phyloP scores from a whole-genome alignment of 2,329 filamentous ascomycete species.

The Ceratocystis huliohia region DNA sequence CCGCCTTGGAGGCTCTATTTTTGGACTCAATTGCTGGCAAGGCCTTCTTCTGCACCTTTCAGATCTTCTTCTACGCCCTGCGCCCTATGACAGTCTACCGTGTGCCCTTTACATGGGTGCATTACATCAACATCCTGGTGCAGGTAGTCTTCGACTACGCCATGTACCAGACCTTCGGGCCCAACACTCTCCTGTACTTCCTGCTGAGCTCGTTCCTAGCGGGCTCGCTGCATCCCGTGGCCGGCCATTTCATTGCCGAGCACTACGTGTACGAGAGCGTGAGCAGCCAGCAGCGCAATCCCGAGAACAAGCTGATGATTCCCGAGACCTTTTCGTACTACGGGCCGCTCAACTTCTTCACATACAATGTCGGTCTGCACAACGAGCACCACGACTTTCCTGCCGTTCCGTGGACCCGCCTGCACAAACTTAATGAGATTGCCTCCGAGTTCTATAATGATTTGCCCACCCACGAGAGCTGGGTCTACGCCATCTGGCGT shows the following conservation, averaged over 20 bases:
- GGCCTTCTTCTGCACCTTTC: conserved; percentile 97
- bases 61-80: conserved; percentile 96
- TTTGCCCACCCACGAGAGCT: conserved; percentile 76
- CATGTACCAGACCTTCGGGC: conserved; percentile 48
- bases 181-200: conserved; percentile 64
- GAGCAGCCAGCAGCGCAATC: conserved; percentile 41
- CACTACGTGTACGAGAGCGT: conserved; percentile 72
- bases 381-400: conserved; percentile 99
- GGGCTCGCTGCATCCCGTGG: conserved; percentile 83
- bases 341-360: conserved; percentile 77
- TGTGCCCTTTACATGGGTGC: conserved; percentile 73
- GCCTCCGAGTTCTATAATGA: conserved; percentile 86
- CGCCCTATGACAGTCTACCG: conserved; percentile 91
- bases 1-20: conserved; percentile 77
- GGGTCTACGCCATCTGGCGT: conserved; percentile 86
- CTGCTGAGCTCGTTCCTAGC: conserved; percentile 85
- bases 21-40: conserved; percentile 93
- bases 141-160: conserved; percentile 68
- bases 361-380: conserved; percentile 94
- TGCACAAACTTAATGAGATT: conserved; percentile 63
- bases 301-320: conserved; percentile 50
- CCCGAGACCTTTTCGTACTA: conserved; percentile 98
- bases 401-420: conserved; percentile 82
- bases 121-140: conserved; percentile 64
- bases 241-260: conserved; percentile 96